Evolutionary conservation across 345 rosid species (phyloP), one percentile per base, ranked within the genome.

Genomic region (Linum trigynum): DNA sequence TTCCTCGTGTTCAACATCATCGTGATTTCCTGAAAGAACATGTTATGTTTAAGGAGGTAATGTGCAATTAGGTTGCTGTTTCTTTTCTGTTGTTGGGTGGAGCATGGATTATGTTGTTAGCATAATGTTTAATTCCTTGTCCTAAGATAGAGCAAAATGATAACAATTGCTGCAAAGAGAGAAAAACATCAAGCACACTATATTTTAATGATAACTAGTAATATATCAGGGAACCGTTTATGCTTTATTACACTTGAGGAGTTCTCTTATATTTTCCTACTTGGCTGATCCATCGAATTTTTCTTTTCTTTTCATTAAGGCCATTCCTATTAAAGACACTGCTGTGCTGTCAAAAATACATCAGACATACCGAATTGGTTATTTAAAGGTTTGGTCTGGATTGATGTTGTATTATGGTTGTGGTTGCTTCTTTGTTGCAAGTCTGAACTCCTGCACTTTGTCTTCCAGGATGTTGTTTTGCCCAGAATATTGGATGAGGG

Each of bases 11-110:
- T 66, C 94, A 85, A 61, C 84, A 80, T 65, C 85, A 89, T 79
- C 91, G 94, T 37, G 79, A 66, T 67, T 83, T 82, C 80, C 73
- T 92, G 67, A 92, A 79, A 64, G 91, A 84, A 67, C 89, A 88
- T 69, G 92, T 80, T 67, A 77, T 88, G 69, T 86, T 82, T 71
- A 90, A 85, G 86, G 97, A 92, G 97, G 97, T 92, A 84, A 74
- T 43, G 38, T 67, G 17, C n/a, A 59, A 37, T 66, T 51, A 48
- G 48, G 5, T 59, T 38, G 57, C 55, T 39, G 36, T 41, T 41
- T 38, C 23, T 38, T 38, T 66, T 60, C 39, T 55, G 16, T 41
- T 70, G 61, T 36, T 39, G 58, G 48, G 17, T 63, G 70, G 67
- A 23, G 48, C 15, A 4, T 41, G 5, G 45, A 8, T 41, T 41